Evolutionary conservation across 2,329 filamentous ascomycete species (phyloP).

Genomic region (Byssoonygena ceratinophila): DNA sequence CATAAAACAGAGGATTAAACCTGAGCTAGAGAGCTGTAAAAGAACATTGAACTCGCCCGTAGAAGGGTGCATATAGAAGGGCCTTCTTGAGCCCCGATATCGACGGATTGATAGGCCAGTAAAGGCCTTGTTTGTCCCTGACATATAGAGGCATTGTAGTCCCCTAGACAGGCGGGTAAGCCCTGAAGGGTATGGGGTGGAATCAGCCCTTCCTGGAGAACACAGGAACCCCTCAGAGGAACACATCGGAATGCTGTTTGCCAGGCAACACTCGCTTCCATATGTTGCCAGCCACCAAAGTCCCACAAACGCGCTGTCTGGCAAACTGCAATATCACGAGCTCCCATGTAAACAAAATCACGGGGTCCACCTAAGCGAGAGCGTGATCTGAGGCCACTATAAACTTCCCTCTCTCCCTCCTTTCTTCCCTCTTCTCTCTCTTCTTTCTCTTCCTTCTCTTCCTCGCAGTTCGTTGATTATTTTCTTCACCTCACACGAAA

Average conservation of each 20-base stretch:
- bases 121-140: not conserved
- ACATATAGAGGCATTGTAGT: not conserved
- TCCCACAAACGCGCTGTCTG: not conserved
- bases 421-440: not conserved
- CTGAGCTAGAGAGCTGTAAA: not conserved
- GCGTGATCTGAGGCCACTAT: conserved; percentile 8
- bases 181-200: no score
- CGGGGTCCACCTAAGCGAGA: not conserved
- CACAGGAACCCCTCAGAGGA: no score
- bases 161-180: not conserved
- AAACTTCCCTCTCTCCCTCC: not conserved
- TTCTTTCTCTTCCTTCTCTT: not conserved
- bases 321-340: not conserved
- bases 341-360: not conserved
- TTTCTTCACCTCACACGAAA: not conserved
- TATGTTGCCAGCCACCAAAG: not conserved
- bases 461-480: not conserved
- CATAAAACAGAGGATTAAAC: not conserved
- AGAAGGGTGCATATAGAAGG: not conserved
- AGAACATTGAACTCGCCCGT: not conserved
- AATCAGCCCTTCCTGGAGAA: no score
- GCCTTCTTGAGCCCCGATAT: not conserved
- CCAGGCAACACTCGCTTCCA: not conserved
- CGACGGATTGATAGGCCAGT: not conserved
- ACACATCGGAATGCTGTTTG: not conserved